Evolutionary conservation across 306 rosid species (phyloP).

Genomic region (Lotus japonicus): DNA sequence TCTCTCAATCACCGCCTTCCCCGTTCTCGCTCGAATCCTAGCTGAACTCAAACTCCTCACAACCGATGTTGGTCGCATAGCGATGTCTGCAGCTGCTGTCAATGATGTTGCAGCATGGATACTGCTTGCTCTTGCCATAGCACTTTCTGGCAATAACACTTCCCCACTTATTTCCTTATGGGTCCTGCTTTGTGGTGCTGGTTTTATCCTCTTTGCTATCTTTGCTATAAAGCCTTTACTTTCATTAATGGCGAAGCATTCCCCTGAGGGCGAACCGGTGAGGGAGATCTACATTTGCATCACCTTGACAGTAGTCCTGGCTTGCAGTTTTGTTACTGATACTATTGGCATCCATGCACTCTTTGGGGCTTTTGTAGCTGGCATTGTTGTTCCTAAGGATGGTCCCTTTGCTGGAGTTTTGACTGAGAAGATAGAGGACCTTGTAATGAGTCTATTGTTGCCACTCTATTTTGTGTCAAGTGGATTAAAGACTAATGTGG

Average conservation of each 20-base stretch:
- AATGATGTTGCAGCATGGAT: constrained; percentile 75
- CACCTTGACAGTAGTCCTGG: constrained; percentile 26
- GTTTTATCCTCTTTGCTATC: constrained; percentile 16
- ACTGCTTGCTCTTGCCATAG: constrained; percentile 69
- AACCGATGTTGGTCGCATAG: constrained; percentile 60
- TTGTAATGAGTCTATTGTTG: constrained; percentile 31
- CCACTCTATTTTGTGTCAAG: constrained; percentile 42
- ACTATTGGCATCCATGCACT: constrained; percentile 35
- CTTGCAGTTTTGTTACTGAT: constrained; percentile 31
- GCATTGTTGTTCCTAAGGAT: constrained; percentile 53
- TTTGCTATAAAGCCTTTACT: constrained; percentile 36
- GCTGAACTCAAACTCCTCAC: constrained; percentile 78
- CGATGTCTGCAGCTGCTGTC: constrained; percentile 72
- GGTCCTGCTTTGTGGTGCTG: constrained; percentile 46
- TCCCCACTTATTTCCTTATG: constrained; percentile 48
- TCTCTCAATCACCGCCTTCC: constrained; percentile 70
- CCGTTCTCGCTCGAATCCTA: constrained; percentile 69
- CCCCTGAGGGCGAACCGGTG: constrained; percentile 27
- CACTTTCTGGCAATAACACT: constrained; percentile 47
- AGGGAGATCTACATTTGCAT: constrained; percentile 32
- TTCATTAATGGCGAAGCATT: constrained; percentile 24
- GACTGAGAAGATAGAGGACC: constrained; percentile 34
- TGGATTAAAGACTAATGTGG: constrained; percentile 57
- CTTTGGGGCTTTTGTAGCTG: constrained; percentile 35
- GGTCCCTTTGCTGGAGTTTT: constrained; percentile 31